Evolutionary conservation across 2,329 filamentous ascomycete genomes (phyloP).

Genomic region (Torrubiellomyces zombiae): DNA sequence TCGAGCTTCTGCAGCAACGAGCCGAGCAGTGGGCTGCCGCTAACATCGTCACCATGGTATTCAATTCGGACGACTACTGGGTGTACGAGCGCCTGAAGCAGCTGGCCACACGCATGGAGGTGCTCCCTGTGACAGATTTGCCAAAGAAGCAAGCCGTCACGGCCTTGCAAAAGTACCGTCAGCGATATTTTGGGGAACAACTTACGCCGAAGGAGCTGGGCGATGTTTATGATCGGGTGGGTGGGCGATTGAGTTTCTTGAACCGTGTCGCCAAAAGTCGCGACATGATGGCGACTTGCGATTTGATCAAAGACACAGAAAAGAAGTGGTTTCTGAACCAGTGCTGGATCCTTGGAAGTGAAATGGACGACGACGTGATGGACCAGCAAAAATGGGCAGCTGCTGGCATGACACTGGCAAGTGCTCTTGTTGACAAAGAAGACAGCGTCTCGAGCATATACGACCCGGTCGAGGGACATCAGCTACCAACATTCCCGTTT

Average conservation of each 20-base stretch:
- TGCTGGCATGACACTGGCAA: constrained; percentile 84
- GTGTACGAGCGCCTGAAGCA: constrained; percentile 90
- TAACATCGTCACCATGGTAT: constrained; percentile 77
- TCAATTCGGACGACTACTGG: constrained; percentile 98
- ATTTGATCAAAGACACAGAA: constrained; percentile 52
- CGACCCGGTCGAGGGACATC: constrained; percentile 49
- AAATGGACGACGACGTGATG: constrained; percentile 95
- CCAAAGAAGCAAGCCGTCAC: constrained; percentile 60
- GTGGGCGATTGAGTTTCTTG: constrained; percentile 75
- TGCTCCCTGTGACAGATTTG: constrained; percentile 72
- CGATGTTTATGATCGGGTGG: constrained; percentile 71
- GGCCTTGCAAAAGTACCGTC: constrained; percentile 66
- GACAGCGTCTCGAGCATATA: constrained; percentile 49
- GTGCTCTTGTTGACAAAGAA: constrained; percentile 75
- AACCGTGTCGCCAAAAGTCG: constrained; percentile 75
- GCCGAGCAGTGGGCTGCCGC: constrained; percentile 93
- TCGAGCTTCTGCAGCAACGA: constrained; percentile 88
- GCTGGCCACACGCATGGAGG: constrained; percentile 86
- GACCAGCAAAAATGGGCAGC: constrained; percentile 93
- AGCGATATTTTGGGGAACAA: constrained; percentile 54
- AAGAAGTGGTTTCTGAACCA: constrained; percentile 66
- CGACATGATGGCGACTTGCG: constrained; percentile 66
- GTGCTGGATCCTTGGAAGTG: constrained; percentile 55
- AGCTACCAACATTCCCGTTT: constrained; percentile 65
- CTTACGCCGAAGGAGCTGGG: constrained; percentile 42